Conservation (phyloP, 1,139 yeast species). For the Pichia sp. region DNA sequence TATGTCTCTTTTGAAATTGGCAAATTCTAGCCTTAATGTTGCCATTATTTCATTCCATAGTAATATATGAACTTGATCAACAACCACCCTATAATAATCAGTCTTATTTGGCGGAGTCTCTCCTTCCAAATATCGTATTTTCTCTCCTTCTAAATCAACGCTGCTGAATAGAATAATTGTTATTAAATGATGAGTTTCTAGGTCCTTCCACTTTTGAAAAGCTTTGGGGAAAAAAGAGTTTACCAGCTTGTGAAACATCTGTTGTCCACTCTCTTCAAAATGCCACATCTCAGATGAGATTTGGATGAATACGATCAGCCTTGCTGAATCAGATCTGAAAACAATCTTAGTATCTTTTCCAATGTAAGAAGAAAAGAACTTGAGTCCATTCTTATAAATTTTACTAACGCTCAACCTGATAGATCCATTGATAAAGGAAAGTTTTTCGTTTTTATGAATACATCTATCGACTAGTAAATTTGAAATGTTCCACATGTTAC, state of each 20-base stretch:
- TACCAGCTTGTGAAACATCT: conserved; percentile 85
- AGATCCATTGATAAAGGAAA: conserved; percentile 55
- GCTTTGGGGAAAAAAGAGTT: conserved; percentile 87
- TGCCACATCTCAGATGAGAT: conserved; percentile 97
- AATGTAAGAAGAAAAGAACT: conserved; percentile 58
- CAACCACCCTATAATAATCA: conserved; percentile 89
- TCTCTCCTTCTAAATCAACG: conserved; percentile 60
- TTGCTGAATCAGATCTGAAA: conserved; percentile 87
- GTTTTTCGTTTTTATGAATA: conserved; percentile 60
- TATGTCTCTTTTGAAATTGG: conserved; percentile 74
- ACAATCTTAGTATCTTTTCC: conserved; percentile 74
- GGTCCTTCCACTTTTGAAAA: conserved; percentile 81
- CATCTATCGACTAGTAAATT: conserved; percentile 59
- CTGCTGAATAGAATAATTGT: conserved; percentile 87
- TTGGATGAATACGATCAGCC: conserved; percentile 77
- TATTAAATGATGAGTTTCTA: conserved; percentile 84
- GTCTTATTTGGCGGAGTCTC: conserved; percentile 62
- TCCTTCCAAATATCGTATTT: conserved; percentile 63
- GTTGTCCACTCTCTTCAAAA: conserved; percentile 94
- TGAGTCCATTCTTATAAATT: conserved; percentile 67
- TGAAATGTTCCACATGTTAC: conserved; percentile 89
- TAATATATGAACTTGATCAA: conserved; percentile 84
- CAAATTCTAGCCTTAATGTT: conserved; percentile 76
- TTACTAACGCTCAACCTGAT: conserved; percentile 62
- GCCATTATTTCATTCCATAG: conserved; percentile 91